Evolutionary conservation across 192 early-diverging fungal species (phyloP).

Genomic region (Linnemannia exigua): DNA sequence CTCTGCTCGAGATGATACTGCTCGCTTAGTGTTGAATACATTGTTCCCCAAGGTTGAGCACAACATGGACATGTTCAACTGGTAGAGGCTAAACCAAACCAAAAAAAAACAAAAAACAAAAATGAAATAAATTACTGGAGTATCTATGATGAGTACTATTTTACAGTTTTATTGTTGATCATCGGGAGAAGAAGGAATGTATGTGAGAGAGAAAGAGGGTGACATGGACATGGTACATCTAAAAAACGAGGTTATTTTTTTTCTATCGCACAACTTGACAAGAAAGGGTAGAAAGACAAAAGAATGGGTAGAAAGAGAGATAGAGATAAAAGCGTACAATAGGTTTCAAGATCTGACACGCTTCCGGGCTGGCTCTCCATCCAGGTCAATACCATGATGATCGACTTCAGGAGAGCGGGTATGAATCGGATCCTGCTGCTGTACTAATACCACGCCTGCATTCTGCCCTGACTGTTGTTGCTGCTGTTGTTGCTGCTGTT

Average conservation of each 20-base stretch:
- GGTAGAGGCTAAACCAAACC: neutral
- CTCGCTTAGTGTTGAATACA: conserved; percentile 1
- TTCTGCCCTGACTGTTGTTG: neutral
- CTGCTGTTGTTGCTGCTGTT: conserved; percentile 12
- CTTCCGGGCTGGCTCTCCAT: conserved; percentile 30
- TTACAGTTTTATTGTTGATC: neutral
- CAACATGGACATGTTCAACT: conserved; percentile 14
- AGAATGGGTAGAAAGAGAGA: neutral
- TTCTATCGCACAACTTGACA: neutral
- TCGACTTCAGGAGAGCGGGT: conserved; percentile 1
- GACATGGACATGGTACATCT: neutral
- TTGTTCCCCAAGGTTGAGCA: conserved; percentile 29
- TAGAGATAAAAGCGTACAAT: neutral
- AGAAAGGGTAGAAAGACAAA: neutral
- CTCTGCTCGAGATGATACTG: neutral
- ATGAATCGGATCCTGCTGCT: neutral
- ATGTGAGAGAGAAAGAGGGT: neutral
- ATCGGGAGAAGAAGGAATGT: neutral
- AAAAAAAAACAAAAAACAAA: too few relatives aligned
- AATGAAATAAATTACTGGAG: too few relatives aligned
- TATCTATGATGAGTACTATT: neutral
- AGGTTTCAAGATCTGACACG: conserved; percentile 12
- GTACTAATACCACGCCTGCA: neutral
- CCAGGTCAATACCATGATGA: conserved; percentile 13
- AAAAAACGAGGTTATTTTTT: neutral